These are phyloP conservation scores for Zymoseptoria pseudotritici DNA, from an alignment of 2,329 filamentous ascomycete genomes.

Conservation along the genomic window DNA sequence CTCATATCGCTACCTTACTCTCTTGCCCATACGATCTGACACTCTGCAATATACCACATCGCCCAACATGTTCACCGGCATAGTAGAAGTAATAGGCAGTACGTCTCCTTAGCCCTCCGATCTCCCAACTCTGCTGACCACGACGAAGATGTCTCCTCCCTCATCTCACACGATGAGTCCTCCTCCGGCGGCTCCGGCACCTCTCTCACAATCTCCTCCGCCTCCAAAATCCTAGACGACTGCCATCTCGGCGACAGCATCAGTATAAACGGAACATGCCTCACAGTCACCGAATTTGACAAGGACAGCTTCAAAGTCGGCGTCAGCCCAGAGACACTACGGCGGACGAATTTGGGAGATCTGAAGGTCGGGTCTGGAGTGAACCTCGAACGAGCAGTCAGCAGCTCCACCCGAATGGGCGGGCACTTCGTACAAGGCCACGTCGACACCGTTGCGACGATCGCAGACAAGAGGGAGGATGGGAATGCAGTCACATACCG, in stretches of 20 bases:
- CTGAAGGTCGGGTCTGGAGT: constrained; percentile 61
- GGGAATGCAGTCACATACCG: constrained; percentile 87
- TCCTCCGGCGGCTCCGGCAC: constrained; percentile 67
- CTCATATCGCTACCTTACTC: neutral
- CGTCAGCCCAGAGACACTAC: constrained; percentile 89
- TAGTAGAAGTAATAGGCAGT: constrained; percentile 91
- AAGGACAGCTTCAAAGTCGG: constrained; percentile 72
- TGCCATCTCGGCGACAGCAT: constrained; percentile 88
- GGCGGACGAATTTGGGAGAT: constrained; percentile 84
- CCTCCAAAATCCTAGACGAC: constrained; percentile 70
- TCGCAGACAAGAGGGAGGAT: constrained; percentile 66
- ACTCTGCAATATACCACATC: too few species aligned
- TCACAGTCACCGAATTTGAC: constrained; percentile 76
- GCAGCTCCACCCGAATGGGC: constrained; percentile 88
- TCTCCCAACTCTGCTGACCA: too few species aligned
- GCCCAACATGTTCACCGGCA: constrained; percentile 81
- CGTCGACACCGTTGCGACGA: constrained; percentile 79
- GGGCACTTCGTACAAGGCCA: constrained; percentile 98
- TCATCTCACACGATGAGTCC: constrained; percentile 72
- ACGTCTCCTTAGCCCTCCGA: constrained; percentile 17
- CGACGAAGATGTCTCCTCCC: constrained; percentile 60
- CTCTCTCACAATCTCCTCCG: constrained; percentile 75
- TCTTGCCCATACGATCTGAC: too few species aligned
- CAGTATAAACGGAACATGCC: constrained; percentile 88
- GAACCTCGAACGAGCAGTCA: constrained; percentile 91